Evolutionary conservation across 2,329 filamentous ascomycete species (phyloP).

Genomic region (Phaeomoniella chlamydospora): DNA sequence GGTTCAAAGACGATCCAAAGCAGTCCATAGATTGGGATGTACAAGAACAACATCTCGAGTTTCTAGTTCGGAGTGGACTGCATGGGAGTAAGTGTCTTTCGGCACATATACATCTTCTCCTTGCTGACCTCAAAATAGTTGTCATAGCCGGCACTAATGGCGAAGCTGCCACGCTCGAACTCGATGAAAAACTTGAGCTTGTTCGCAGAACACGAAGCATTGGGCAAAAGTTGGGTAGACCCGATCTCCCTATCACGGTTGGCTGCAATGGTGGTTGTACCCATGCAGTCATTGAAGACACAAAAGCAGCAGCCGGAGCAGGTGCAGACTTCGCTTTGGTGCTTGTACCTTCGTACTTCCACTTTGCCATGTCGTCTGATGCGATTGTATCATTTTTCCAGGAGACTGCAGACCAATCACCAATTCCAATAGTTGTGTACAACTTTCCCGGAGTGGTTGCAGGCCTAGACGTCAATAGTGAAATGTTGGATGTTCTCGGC

Average conservation of each 20-base stretch:
- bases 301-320: conserved; percentile 49
- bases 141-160: conserved; percentile 36
- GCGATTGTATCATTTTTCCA: conserved; percentile 51
- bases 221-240: conserved; percentile 17
- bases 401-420: conserved; percentile 44
- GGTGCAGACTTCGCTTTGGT: conserved; percentile 67
- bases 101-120: too few relatives aligned
- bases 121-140: too few relatives aligned
- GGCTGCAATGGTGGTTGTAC: conserved; percentile 25
- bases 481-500: conserved; percentile 16
- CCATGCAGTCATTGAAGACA: conserved; percentile 26
- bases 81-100: too few relatives aligned
- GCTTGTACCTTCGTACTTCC: conserved; percentile 65
- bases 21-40: too few relatives aligned
- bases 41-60: too few relatives aligned
- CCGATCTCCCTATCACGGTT: conserved; percentile 23
- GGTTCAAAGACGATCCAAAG: too few relatives aligned
- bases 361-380: conserved; percentile 46
- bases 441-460: too few relatives aligned
- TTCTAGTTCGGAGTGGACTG: too few relatives aligned
- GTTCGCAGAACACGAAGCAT: conserved; percentile 23
- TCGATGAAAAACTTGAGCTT: conserved; percentile 26
- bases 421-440: conserved; percentile 30
- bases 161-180: conserved; percentile 27
- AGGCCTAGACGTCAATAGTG: conserved; percentile 30